phyloP scores from a whole-genome alignment of 805 yeast genomes.

The Nakazawaea laoshanensis region DNA sequence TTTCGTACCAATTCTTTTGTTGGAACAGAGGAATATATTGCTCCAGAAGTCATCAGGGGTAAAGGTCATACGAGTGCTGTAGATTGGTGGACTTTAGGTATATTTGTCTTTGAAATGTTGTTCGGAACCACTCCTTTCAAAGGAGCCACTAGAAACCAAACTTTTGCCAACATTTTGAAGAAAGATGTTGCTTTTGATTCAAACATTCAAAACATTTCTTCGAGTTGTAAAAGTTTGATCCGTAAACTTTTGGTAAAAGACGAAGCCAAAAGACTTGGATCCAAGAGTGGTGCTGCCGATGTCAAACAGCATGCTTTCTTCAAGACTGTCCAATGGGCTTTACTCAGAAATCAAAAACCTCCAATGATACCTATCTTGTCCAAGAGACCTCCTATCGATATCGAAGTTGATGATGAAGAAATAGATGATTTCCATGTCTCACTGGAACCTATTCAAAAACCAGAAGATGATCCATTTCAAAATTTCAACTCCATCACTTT shows the following conservation, averaged over 20 bases:
- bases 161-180: constrained; percentile 82
- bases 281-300: constrained; percentile 92
- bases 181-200: constrained; percentile 79
- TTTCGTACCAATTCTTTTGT: constrained; percentile 97
- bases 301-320: constrained; percentile 87
- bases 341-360: constrained; percentile 84
- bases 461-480: constrained; percentile 61
- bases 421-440: constrained; percentile 9
- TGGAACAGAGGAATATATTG: constrained; percentile 97
- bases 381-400: constrained; percentile 7
- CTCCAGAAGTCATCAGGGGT: constrained; percentile 96
- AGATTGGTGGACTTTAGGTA: constrained; percentile 99
- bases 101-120: constrained; percentile 86
- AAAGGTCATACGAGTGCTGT: constrained; percentile 97
- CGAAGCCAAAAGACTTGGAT: constrained; percentile 82
- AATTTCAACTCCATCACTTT: constrained; percentile 81
- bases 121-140: constrained; percentile 96
- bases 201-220: constrained; percentile 41
- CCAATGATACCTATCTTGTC: constrained; percentile 86
- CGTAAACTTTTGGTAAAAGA: constrained; percentile 81
- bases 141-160: constrained; percentile 80
- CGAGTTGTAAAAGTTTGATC: constrained; percentile 71
- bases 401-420: constrained; percentile 12
- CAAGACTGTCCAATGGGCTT: constrained; percentile 91
- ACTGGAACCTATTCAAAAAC: not conserved